Evolutionary conservation across 352 stramenopile species (phyloP).

Genomic region (Globisporangium megalacanthum): DNA sequence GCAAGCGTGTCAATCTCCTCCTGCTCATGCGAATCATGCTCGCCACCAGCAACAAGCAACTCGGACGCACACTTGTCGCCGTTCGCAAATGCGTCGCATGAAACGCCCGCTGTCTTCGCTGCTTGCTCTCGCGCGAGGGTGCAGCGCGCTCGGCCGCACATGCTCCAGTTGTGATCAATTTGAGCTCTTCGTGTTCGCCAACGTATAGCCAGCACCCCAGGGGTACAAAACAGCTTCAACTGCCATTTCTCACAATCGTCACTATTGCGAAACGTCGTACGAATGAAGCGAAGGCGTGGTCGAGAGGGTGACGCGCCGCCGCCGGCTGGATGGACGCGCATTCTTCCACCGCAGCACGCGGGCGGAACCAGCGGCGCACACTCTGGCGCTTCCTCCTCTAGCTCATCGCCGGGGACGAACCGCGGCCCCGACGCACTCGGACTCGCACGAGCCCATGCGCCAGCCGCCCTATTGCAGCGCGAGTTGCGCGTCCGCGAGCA

Average conservation of each 20-base stretch:
- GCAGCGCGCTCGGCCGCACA: slow-evolving; percentile 71
- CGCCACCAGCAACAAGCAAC: background rate
- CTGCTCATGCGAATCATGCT: background rate
- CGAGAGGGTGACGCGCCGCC: background rate
- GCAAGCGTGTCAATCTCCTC: background rate
- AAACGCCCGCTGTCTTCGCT: slow-evolving; percentile 37
- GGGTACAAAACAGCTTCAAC: too few species aligned
- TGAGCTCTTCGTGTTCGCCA: background rate
- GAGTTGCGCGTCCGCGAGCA: slow-evolving; percentile 18
- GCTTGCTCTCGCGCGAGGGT: slow-evolving; percentile 53
- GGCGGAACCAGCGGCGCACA: too few species aligned
- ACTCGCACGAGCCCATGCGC: slow-evolving; percentile 24
- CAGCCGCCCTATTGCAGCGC: slow-evolving; percentile 19
- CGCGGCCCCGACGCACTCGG: slow-evolving; percentile 23
- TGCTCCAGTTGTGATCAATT: slow-evolving; percentile 11
- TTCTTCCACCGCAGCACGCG: slow-evolving; percentile 14
- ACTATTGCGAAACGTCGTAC: background rate
- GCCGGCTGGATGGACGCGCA: slow-evolving; percentile 23
- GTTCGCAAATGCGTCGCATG: slow-evolving; percentile 44
- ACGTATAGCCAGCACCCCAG: too few species aligned
- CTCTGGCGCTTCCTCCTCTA: background rate
- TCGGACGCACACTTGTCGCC: slow-evolving; percentile 60
- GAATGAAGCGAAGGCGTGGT: background rate
- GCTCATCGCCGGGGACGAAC: background rate
- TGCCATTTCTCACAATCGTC: background rate